phyloP scores from a whole-genome alignment of 768 basidiomycete species.

The Crepidotus variabilis region DNA sequence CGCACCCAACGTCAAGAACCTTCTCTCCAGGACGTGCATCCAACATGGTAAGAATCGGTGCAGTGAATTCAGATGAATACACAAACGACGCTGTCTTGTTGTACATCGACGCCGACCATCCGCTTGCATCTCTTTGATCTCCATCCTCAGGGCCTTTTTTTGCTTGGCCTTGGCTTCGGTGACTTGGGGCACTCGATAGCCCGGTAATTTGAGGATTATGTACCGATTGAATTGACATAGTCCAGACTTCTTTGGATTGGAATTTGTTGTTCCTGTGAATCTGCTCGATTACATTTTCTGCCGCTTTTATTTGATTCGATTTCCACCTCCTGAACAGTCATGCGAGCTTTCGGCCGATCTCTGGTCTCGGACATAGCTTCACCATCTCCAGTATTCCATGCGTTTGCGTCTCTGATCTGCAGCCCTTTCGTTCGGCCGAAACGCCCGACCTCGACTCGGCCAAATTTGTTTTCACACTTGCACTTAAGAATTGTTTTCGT shows the following conservation, averaged over 20 bases:
- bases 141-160: background rate
- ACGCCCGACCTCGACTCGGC: too few relatives aligned
- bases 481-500: too few relatives aligned
- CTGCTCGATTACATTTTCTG: background rate
- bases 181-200: background rate
- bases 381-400: too few relatives aligned
- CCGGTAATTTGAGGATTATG: background rate
- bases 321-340: background rate
- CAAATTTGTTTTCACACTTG: too few relatives aligned
- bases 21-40: conserved; percentile 61
- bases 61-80: conserved; percentile 50
- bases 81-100: conserved; percentile 67
- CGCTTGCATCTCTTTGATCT: conserved; percentile 28
- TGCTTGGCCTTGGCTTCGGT: background rate
- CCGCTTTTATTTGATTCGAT: background rate
- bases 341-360: background rate
- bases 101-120: conserved; percentile 62
- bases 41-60: conserved; percentile 56
- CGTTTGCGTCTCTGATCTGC: too few relatives aligned
- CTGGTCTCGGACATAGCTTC: too few relatives aligned
- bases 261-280: background rate
- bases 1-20: conserved; percentile 79
- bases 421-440: too few relatives aligned
- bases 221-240: background rate
- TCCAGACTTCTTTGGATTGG: background rate